Evolutionary conservation across 768 basidiomycete genomes (phyloP).

Genomic region (Boletus edulis): DNA sequence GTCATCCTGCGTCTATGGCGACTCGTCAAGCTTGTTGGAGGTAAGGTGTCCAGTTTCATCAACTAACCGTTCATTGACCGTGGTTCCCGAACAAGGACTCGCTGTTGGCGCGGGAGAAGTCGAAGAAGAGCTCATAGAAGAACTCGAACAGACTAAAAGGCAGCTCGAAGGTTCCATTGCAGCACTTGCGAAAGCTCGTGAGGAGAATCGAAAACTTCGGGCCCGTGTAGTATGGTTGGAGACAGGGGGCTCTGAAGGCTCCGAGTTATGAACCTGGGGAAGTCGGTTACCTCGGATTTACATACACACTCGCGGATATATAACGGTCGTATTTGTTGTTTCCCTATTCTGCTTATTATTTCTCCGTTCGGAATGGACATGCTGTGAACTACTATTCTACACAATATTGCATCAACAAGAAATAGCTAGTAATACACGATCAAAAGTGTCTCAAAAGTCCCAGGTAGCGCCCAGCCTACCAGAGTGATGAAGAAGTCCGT

Average conservation of each 20-base stretch:
- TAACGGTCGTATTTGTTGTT: conserved; percentile 12
- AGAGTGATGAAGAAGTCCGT: conserved; percentile 5
- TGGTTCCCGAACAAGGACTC: conserved; percentile 48
- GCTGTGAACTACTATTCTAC: neutral
- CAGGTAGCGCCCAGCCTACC: conserved; percentile 4
- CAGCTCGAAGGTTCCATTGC: conserved; percentile 44
- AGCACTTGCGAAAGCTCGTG: conserved; percentile 44
- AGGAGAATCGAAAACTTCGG: conserved; percentile 56
- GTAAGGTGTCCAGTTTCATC: conserved; percentile 26
- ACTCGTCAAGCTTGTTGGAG: conserved; percentile 70
- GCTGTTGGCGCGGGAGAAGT: conserved; percentile 74
- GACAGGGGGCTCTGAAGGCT: conserved; percentile 33
- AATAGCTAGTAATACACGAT: conserved; percentile 14
- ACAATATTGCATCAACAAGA: neutral
- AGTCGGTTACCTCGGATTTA: conserved; percentile 9
- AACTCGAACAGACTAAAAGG: conserved; percentile 46
- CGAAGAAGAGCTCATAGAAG: conserved; percentile 50
- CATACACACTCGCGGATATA: conserved; percentile 7
- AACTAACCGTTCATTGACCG: neutral
- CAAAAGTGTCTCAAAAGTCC: neutral
- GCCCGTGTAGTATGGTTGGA: conserved; percentile 36
- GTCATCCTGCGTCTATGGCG: conserved; percentile 79
- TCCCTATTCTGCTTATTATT: neutral
- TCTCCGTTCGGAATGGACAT: conserved; percentile 13
- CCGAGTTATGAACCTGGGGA: conserved; percentile 28